Base-by-base conservation (phyloP, 2,329 filamentous ascomycete species). In the Neocatenulostroma microsporum region DNA sequence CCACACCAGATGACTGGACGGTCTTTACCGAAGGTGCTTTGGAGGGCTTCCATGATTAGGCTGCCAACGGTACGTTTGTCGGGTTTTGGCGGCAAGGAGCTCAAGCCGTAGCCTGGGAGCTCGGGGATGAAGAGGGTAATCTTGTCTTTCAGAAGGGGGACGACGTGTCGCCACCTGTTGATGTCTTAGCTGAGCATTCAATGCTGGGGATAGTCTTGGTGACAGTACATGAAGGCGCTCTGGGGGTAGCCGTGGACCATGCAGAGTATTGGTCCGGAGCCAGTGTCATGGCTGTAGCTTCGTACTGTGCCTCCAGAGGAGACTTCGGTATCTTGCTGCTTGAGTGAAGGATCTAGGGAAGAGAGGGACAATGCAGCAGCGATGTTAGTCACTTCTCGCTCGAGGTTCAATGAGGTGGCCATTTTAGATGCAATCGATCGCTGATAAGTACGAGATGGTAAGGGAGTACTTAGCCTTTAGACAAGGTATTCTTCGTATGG, bases 231-330 rank as follows among this genome's bases (percentile, higher is more conserved):
- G 40, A 53, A 60, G 35, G 54, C 58, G 34, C 60, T 60, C 47
- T 70, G 63, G 4, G 66, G 67, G 46, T 66, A 70, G 31, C 66
- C 67, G 48, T 69, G 67, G 21, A 69, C 56, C 23, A 68, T 48
- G 29, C 62, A 62, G 10, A 69, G 41, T 27, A 70, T 47, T n/a
- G 54, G 47, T 7, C 56, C 57, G 1, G 49, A 48, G 26, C 55
- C 56, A 21, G 42, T 46, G 34, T 61, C 56, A 37, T 55, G 53
- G 15, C 46, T 49, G 45, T 54, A 61, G 44, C 54, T 56, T 30
- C 51, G 45, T 12, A 62, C 41, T 1, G 42, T 56, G 28, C 52
- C 50, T 11, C 52, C 55, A 2, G 53, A 53, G 2, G 49, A 48
- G 23, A 51, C 43, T 24, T 46, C 39, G 18, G 49, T 51, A 38